Percentiles rank a stretch among this genome's conserved stretches.
These are phyloP conservation scores for Populus hybrid DNA, from an alignment of 441 rosid genomes.

Conservation along the genomic window DNA sequence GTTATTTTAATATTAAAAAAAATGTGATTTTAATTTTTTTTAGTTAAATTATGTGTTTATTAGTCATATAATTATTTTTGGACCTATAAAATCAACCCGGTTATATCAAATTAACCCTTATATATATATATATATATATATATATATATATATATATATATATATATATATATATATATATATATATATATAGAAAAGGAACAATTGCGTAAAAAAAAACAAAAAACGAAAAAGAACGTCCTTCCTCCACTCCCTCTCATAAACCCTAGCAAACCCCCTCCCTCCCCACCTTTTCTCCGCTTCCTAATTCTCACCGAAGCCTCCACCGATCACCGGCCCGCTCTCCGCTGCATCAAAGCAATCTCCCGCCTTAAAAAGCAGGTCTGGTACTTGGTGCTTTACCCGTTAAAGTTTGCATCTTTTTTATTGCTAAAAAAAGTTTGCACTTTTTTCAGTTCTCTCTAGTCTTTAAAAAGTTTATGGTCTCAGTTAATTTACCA, in stretches of 20 bases:
- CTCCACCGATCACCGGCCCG: background rate
- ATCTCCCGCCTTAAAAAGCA: background rate
- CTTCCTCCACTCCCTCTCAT: background rate
- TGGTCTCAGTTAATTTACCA: background rate
- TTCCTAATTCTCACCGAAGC: background rate
- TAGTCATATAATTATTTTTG: no score
- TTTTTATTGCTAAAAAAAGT: background rate
- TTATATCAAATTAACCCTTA: no score
- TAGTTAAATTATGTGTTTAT: no score
- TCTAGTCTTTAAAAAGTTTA: background rate
- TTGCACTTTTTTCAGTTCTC: background rate
- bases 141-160: no score
- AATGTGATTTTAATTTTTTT: no score
- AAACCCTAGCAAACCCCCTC: background rate
- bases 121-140: no score
- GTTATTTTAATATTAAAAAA: no score
- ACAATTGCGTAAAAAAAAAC: background rate
- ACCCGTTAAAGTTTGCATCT: background rate
- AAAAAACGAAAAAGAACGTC: no score
- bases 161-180: no score
- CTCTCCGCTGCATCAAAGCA: background rate
- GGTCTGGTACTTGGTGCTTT: background rate
- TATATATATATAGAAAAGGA: background rate
- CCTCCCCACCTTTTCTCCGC: background rate
- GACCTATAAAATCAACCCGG: no score